These are phyloP conservation scores for Actinomortierella ambigua DNA, from an alignment of 371 early-diverging fungal genomes.

Conservation along the genomic window DNA sequence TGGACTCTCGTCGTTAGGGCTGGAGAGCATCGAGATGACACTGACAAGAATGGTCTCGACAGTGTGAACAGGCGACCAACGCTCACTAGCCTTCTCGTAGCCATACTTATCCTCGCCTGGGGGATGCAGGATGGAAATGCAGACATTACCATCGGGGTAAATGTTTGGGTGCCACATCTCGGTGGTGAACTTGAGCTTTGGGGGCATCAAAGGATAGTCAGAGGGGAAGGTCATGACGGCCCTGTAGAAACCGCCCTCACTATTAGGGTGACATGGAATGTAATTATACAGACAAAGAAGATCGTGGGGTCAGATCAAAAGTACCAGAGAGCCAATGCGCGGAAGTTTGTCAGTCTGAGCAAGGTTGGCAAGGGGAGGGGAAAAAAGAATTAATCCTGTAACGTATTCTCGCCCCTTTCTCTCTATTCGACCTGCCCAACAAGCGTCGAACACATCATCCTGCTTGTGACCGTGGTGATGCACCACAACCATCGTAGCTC, in stretches of 20 bases:
- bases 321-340: too few species aligned
- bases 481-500: too few species aligned
- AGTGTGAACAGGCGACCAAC: conserved; percentile 96
- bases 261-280: conserved; percentile 19
- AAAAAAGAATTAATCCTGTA: too few species aligned
- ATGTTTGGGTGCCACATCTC: conserved; percentile 88
- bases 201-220: conserved; percentile 84
- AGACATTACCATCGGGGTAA: conserved; percentile 86
- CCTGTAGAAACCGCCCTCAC: conserved; percentile 93
- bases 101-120: conserved; percentile 91
- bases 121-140: conserved; percentile 90
- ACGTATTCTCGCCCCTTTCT: too few species aligned
- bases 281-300: conserved; percentile 13
- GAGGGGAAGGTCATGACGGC: conserved; percentile 84
- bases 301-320: neutral
- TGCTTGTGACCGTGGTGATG: too few species aligned
- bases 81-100: conserved; percentile 87
- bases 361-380: neutral
- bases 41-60: conserved; percentile 90
- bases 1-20: conserved; percentile 94
- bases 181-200: conserved; percentile 79
- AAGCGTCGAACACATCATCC: too few species aligned
- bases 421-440: too few species aligned
- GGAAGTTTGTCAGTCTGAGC: neutral
- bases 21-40: conserved; percentile 87